These are phyloP conservation scores for Leccinum truebloodii DNA, from an alignment of 768 basidiomycete species.

Conservation along the genomic window DNA sequence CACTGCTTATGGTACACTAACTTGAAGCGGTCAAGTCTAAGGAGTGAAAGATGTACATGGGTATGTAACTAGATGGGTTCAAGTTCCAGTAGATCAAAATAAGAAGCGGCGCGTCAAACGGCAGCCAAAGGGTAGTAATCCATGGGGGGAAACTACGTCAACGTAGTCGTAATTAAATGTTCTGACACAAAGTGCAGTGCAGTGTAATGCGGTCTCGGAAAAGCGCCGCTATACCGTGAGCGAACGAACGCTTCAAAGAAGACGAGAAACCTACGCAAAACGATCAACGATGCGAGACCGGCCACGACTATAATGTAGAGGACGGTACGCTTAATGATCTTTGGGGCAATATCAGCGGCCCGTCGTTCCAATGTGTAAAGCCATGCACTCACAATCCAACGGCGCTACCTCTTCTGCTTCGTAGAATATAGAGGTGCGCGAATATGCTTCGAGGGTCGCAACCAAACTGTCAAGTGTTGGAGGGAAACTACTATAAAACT, in stretches of 20 bases:
- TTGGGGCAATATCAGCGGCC: constrained; percentile 6
- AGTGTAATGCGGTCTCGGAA: constrained; percentile 82
- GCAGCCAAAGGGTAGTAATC: constrained; percentile 9
- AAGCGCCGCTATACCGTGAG: constrained; percentile 56
- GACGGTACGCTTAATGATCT: constrained; percentile 84
- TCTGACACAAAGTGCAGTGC: constrained; percentile 81
- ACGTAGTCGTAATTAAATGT: constrained; percentile 60
- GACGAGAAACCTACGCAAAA: constrained; percentile 62
- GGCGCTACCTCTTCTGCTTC: constrained; percentile 88
- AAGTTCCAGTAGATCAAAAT: constrained; percentile 20
- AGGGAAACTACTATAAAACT: background rate
- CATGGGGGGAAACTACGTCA: constrained; percentile 12
- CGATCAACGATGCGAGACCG: constrained; percentile 77
- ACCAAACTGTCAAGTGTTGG: constrained; percentile 68
- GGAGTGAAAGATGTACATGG: constrained; percentile 22
- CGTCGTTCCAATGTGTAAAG: background rate
- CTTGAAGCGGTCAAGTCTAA: constrained; percentile 16
- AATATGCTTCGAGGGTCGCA: constrained; percentile 92
- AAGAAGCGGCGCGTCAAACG: constrained; percentile 7
- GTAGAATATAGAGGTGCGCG: constrained; percentile 91
- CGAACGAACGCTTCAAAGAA: constrained; percentile 3
- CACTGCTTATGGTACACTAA: constrained; percentile 33
- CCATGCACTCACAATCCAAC: constrained; percentile 73
- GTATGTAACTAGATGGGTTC: constrained; percentile 17
- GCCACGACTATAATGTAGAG: constrained; percentile 79